These are phyloP conservation scores for Mortierella sp. DNA, from an alignment of 371 early-diverging fungal species.

Conservation along the genomic window DNA sequence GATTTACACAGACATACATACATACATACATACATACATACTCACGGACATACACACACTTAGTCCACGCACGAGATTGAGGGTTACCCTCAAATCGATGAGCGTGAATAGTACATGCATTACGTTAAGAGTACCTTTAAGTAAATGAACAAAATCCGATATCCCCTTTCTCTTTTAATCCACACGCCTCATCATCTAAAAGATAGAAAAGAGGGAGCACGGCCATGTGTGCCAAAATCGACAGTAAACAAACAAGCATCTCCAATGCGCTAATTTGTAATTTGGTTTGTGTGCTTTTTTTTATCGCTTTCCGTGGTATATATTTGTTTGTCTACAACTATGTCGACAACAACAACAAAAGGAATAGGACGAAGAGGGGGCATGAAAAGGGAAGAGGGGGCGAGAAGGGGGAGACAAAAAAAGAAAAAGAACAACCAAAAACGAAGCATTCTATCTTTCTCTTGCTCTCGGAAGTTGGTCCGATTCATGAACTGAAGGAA, in stretches of 20 bases:
- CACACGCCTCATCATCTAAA: background rate
- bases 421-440: no score
- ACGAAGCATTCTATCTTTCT: background rate
- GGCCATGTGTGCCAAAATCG: slow-evolving; percentile 7
- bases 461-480: slow-evolving; percentile 5
- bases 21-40: background rate
- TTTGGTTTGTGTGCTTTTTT: slow-evolving; percentile 4
- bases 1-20: background rate
- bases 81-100: background rate
- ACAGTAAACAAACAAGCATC: background rate
- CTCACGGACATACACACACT: background rate
- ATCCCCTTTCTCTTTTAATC: background rate
- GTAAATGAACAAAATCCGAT: background rate
- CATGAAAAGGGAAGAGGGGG: background rate
- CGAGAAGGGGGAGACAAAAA: background rate
- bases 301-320: background rate
- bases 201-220: background rate
- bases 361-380: background rate
- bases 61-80: background rate
- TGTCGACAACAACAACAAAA: background rate
- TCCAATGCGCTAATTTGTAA: slow-evolving; percentile 7
- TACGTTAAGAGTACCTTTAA: background rate
- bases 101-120: background rate
- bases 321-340: background rate
- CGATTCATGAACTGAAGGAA: background rate